These are phyloP conservation scores for Lolium rigidum DNA, from an alignment of 176 grass and related monocot species.

Conservation along the genomic window DNA sequence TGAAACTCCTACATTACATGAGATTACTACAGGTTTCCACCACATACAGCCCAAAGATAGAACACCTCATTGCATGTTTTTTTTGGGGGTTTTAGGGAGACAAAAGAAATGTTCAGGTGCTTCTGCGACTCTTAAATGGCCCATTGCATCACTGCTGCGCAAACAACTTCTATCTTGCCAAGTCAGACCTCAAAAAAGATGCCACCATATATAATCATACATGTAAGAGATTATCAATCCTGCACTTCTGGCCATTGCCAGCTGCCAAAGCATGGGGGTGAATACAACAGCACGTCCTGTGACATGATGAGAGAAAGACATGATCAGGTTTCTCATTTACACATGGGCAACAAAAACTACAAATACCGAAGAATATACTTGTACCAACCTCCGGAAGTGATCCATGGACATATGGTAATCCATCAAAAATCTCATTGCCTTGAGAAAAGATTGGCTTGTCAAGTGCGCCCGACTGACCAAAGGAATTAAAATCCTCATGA, in stretches of 20 bases:
- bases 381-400: slow-evolving; percentile 76
- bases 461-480: slow-evolving; percentile 44
- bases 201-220: slow-evolving; percentile 16
- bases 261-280: slow-evolving; percentile 80
- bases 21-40: not conserved
- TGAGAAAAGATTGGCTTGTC: slow-evolving; percentile 48
- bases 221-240: slow-evolving; percentile 41
- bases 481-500: slow-evolving; percentile 64
- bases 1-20: not conserved
- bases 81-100: not conserved
- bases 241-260: slow-evolving; percentile 44
- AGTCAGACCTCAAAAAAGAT: slow-evolving; percentile 30
- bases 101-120: not conserved
- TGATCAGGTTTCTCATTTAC: slow-evolving; percentile 17
- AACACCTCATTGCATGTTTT: not conserved
- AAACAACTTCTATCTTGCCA: slow-evolving; percentile 1
- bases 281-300: slow-evolving; percentile 82
- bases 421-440: slow-evolving; percentile 40
- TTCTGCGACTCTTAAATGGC: slow-evolving; percentile 7
- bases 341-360: slow-evolving; percentile 4
- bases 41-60: not conserved
- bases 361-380: slow-evolving; percentile 39
- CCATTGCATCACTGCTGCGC: not conserved
- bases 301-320: not conserved
- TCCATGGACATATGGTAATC: slow-evolving; percentile 56